phyloP scores from a whole-genome alignment of 2,329 filamentous ascomycete genomes.

The Chrysoporthe austroafricana region DNA sequence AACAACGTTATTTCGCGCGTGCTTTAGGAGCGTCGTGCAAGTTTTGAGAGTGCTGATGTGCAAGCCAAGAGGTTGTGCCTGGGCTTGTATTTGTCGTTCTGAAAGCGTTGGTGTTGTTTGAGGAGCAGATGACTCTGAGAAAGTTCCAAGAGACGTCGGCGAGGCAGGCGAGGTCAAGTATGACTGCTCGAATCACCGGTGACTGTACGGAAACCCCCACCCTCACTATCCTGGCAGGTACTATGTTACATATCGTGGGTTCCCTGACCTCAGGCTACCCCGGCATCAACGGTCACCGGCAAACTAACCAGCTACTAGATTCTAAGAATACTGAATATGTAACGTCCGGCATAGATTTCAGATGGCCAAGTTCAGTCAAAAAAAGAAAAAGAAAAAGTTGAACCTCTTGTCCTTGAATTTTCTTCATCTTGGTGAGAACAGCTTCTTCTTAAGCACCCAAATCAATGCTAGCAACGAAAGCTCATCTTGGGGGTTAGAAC shows the following conservation, averaged over 20 bases:
- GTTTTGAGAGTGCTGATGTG: background rate
- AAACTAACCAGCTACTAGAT: too few species aligned
- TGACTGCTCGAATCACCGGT: background rate
- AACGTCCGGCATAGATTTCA: too few species aligned
- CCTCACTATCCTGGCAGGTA: background rate
- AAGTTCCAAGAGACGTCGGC: too few species aligned
- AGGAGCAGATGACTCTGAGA: background rate
- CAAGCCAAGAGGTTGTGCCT: background rate
- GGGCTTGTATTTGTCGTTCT: background rate
- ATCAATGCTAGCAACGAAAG: too few species aligned
- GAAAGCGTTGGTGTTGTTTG: conserved; percentile 15
- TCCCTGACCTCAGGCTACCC: background rate
- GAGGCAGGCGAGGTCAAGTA: background rate
- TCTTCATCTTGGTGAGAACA: too few species aligned
- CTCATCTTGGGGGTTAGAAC: too few species aligned
- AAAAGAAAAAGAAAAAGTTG: too few species aligned
- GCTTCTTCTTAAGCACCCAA: too few species aligned
- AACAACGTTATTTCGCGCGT: background rate
- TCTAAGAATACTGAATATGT: too few species aligned
- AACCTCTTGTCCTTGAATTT: background rate
- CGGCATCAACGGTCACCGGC: too few species aligned
- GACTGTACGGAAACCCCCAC: background rate
- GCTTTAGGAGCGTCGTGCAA: background rate
- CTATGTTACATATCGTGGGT: too few species aligned
- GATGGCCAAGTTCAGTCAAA: too few species aligned